A percentile compares a stretch with the other conserved stretches of the same genome.
Evolutionary conservation across 2,329 filamentous ascomycete species (phyloP).

Genomic region (Alternaria conjuncta): DNA sequence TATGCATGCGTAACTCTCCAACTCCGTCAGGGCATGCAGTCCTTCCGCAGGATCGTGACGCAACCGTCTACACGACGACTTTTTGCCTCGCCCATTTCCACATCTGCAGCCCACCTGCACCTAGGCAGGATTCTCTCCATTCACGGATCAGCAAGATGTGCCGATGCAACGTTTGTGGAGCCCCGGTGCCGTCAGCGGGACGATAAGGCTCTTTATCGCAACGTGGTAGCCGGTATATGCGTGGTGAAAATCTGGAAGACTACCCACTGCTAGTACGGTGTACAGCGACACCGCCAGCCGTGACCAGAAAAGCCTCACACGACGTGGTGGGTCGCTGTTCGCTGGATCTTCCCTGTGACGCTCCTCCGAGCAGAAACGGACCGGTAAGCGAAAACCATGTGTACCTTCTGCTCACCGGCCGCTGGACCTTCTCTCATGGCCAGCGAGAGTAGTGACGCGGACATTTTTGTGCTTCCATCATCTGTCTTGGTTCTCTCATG

Average conservation of each 20-base stretch:
- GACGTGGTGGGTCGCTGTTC: constrained; percentile 29
- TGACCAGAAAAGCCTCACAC: constrained; percentile 18
- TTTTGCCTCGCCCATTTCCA: constrained; percentile 9
- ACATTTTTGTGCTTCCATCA: neutral
- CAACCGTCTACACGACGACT: constrained; percentile 17
- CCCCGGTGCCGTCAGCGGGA: constrained; percentile 23
- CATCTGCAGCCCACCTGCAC: constrained; percentile 20
- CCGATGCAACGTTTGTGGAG: constrained; percentile 31
- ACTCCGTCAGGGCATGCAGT: neutral
- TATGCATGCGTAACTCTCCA: neutral
- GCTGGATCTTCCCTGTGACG: constrained; percentile 9
- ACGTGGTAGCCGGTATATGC: constrained; percentile 27
- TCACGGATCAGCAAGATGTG: constrained; percentile 19
- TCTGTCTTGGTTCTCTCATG: neutral
- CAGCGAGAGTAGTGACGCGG: neutral
- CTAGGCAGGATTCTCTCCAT: constrained; percentile 26
- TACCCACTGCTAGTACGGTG: constrained; percentile 19
- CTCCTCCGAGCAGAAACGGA: neutral
- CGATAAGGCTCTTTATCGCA: constrained; percentile 33
- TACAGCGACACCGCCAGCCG: constrained; percentile 7
- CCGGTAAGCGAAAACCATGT: constrained; percentile 1
- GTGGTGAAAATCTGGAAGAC: constrained; percentile 23
- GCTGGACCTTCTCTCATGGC: neutral
- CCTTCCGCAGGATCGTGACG: constrained; percentile 20
- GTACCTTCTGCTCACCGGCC: neutral